Evolutionary conservation across 2,329 filamentous ascomycete species (phyloP).

Genomic region (Akanthomyces dipterigenus): DNA sequence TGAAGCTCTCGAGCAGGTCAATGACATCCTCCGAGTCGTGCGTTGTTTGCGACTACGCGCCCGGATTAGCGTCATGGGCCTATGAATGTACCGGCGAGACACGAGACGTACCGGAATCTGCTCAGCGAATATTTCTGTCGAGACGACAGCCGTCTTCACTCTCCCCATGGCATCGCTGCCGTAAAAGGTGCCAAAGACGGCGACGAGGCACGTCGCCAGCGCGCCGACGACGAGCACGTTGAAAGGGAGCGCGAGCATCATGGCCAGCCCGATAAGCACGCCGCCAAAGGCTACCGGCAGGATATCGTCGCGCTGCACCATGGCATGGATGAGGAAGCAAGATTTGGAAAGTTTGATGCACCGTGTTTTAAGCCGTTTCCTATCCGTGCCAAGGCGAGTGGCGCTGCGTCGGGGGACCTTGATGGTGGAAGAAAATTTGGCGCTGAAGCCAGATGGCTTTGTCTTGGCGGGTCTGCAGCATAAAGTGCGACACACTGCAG

Average conservation of each 20-base stretch:
- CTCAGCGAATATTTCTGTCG: conserved; percentile 4
- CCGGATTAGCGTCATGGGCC: neutral
- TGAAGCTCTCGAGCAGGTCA: conserved; percentile 4
- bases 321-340: neutral
- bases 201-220: neutral
- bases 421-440: conserved; percentile 7
- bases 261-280: neutral
- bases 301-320: conserved; percentile 9
- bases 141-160: neutral
- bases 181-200: conserved; percentile 2
- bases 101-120: conserved; percentile 3
- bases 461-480: neutral
- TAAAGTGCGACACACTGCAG: neutral
- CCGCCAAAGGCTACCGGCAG: conserved; percentile 5
- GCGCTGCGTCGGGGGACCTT: conserved; percentile 1
- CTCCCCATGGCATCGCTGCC: neutral
- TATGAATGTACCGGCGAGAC: too few relatives aligned
- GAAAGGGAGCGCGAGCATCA: conserved; percentile 8
- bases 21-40: conserved; percentile 3
- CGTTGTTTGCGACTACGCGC: neutral
- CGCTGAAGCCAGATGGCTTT: neutral
- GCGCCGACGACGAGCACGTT: conserved; percentile 3
- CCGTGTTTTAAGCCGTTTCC: neutral
- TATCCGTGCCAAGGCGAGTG: neutral
- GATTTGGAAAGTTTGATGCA: neutral